Conservation (phyloP, 176 grass and related monocot species). For the Cenchrus americanus region DNA sequence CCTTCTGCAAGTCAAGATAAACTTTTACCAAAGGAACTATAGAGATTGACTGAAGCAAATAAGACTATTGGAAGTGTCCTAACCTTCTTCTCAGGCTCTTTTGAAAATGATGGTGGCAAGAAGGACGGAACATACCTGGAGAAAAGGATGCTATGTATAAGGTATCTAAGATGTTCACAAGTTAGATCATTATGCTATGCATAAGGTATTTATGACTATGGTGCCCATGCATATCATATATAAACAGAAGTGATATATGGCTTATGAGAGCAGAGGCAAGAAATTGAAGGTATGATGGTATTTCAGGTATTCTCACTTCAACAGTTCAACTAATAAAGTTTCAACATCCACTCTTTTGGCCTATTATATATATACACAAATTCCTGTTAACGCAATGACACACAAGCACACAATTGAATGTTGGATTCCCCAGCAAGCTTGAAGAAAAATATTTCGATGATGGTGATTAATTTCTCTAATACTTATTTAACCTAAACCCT, state of each 20-base stretch:
- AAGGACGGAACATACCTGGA: slow-evolving; percentile 98
- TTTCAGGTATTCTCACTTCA: slow-evolving; percentile 20
- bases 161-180: slow-evolving; percentile 38
- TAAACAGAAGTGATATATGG: slow-evolving; percentile 25
- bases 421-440: background rate
- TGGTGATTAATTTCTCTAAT: too few species aligned
- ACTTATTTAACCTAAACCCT: too few species aligned
- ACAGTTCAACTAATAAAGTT: slow-evolving; percentile 14
- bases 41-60: background rate
- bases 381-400: slow-evolving; percentile 16
- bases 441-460: background rate
- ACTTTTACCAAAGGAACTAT: slow-evolving; percentile 28
- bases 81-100: slow-evolving; percentile 93
- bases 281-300: background rate
- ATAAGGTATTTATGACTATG: slow-evolving; percentile 43
- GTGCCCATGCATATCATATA: slow-evolving; percentile 1
- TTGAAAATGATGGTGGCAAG: slow-evolving; percentile 86
- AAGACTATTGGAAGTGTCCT: slow-evolving; percentile 34
- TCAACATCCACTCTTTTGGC: background rate
- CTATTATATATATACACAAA: slow-evolving; percentile 25
- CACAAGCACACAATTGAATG: background rate
- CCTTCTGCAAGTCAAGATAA: slow-evolving; percentile 63
- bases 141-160: slow-evolving; percentile 53
- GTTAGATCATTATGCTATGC: slow-evolving; percentile 31
- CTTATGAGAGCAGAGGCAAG: slow-evolving; percentile 19